Percentiles rank a stretch among this genome's conserved stretches.
These are phyloP conservation scores for Heritiera littoralis DNA, from an alignment of 345 rosid genomes.

Conservation along the genomic window DNA sequence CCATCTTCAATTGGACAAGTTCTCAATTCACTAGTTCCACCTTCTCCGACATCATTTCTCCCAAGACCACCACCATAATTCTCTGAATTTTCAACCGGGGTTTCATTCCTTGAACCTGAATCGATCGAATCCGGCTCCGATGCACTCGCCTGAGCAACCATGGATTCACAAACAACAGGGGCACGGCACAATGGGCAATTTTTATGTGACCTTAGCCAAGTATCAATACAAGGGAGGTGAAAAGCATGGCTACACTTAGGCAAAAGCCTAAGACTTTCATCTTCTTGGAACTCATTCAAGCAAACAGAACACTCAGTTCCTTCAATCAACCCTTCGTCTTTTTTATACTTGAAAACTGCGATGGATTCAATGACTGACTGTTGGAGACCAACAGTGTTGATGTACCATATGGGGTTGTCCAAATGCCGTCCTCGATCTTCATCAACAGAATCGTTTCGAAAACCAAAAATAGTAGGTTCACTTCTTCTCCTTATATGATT, in stretches of 20 bases:
- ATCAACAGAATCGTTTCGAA: constrained; percentile 33
- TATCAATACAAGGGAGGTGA: constrained; percentile 74
- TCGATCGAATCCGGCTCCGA: constrained; percentile 20
- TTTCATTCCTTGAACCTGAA: constrained; percentile 28
- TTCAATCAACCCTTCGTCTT: constrained; percentile 50
- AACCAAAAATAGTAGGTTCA: constrained; percentile 28
- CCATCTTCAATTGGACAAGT: constrained; percentile 20
- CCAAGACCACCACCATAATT: neutral
- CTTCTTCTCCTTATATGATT: constrained; percentile 24
- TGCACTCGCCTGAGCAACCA: constrained; percentile 15
- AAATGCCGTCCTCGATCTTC: constrained; percentile 35
- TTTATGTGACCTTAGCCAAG: constrained; percentile 78
- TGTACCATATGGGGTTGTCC: constrained; percentile 65
- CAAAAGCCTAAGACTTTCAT: constrained; percentile 61
- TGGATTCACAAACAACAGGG: constrained; percentile 37
- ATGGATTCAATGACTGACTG: constrained; percentile 63
- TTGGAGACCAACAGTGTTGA: constrained; percentile 59
- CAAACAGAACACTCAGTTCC: constrained; percentile 91
- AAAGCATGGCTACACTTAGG: constrained; percentile 87
- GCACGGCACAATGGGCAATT: constrained; percentile 88
- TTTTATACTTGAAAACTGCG: constrained; percentile 51
- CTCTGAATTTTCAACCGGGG: constrained; percentile 24
- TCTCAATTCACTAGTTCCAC: constrained; percentile 27
- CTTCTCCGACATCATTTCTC: constrained; percentile 13
- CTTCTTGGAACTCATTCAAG: constrained; percentile 68